Evolutionary conservation across 2,329 filamentous ascomycete species (phyloP).

Genomic region (Aureobasidium sp.): DNA sequence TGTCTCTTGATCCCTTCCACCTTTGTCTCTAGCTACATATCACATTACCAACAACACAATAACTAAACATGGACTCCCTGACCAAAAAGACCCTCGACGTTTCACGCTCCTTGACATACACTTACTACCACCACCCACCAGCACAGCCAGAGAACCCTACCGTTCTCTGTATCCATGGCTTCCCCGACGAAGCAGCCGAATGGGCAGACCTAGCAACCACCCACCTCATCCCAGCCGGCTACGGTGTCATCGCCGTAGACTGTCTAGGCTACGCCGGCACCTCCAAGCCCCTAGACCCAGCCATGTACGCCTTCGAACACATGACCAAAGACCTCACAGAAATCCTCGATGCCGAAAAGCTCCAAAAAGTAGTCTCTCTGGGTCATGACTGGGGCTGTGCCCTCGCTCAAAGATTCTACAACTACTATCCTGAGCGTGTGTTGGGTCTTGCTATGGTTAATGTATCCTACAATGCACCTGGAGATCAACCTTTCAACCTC

Average conservation of each 20-base stretch:
- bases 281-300: constrained; percentile 32
- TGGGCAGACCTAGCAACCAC: constrained; percentile 35
- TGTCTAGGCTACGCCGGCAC: constrained; percentile 31
- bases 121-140: constrained; percentile 29
- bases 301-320: constrained; percentile 29
- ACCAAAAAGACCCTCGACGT: constrained; percentile 7
- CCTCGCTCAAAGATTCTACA: constrained; percentile 33
- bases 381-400: constrained; percentile 44
- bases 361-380: constrained; percentile 32
- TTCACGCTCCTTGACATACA: constrained; percentile 27
- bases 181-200: constrained; percentile 38
- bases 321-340: constrained; percentile 32
- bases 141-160: constrained; percentile 24
- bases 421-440: constrained; percentile 33
- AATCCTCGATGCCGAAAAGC: constrained; percentile 32
- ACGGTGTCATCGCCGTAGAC: constrained; percentile 32
- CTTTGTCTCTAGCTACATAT: background rate
- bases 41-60: background rate
- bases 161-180: constrained; percentile 40
- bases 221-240: constrained; percentile 30
- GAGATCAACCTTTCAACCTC: constrained; percentile 28
- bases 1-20: background rate
- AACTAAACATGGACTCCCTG: background rate
- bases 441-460: constrained; percentile 35
- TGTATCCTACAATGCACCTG: constrained; percentile 33